Percentiles rank a stretch among this genome's conserved stretches.
These are phyloP conservation scores for Ceratocystis cacaofunesta DNA, from an alignment of 2,329 filamentous ascomycete genomes.

Conservation along the genomic window DNA sequence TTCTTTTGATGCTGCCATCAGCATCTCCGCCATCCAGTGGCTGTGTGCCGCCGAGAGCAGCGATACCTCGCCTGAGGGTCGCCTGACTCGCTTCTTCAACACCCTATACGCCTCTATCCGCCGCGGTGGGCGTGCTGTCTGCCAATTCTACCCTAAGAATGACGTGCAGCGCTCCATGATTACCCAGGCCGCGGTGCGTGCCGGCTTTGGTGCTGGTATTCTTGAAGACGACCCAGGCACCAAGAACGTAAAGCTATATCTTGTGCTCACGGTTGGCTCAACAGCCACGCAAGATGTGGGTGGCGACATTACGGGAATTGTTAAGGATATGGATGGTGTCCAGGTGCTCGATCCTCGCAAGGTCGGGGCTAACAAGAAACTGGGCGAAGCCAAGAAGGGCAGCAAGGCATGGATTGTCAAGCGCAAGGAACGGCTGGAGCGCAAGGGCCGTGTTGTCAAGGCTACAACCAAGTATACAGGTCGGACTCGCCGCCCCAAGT, in stretches of 20 bases:
- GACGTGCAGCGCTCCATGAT: conserved; percentile 87
- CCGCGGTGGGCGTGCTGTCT: conserved; percentile 77
- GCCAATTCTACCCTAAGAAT: conserved; percentile 97
- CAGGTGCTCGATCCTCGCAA: conserved; percentile 60
- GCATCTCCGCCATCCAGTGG: conserved; percentile 95
- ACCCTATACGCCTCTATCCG: conserved; percentile 73
- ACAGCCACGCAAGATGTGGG: conserved; percentile 32
- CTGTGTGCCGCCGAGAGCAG: conserved; percentile 87
- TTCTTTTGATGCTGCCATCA: conserved; percentile 86
- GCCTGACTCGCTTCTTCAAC: conserved; percentile 78
- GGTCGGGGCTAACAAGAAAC: conserved; percentile 23
- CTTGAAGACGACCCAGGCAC: conserved; percentile 92
- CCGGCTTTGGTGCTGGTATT: conserved; percentile 87
- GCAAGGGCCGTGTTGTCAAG: conserved; percentile 91
- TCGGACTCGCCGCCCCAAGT: conserved; percentile 64
- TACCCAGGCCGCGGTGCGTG: conserved; percentile 72
- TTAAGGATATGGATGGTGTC: conserved; percentile 76
- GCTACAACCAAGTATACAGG: conserved; percentile 85
- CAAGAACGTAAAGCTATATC: conserved; percentile 92
- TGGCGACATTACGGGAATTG: conserved; percentile 80
- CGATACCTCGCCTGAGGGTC: conserved; percentile 64
- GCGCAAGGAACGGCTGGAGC: conserved; percentile 87
- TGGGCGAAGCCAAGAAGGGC: conserved; percentile 55
- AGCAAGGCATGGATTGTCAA: conserved; percentile 70
- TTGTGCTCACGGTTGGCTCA: conserved; percentile 79